phyloP scores from a whole-genome alignment of 2,329 filamentous ascomycete genomes.

The Colletotrichum magnum region DNA sequence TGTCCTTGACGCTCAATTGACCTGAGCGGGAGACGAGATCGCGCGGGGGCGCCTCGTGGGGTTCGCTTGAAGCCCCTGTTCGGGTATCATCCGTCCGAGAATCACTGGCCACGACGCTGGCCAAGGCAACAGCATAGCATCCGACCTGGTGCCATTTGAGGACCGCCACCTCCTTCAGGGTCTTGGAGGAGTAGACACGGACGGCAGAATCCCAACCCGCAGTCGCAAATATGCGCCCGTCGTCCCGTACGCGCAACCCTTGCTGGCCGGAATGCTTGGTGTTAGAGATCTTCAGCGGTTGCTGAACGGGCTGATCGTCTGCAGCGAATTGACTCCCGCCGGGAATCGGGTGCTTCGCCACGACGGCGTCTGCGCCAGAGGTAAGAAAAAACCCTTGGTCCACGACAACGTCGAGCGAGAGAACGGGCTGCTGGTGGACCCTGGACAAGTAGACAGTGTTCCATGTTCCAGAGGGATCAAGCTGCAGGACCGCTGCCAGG shows the following conservation, averaged over 20 bases:
- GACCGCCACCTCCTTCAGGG: slow-evolving; percentile 89
- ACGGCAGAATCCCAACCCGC: slow-evolving; percentile 92
- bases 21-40: slow-evolving; percentile 21
- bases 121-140: slow-evolving; percentile 86
- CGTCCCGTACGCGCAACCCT: slow-evolving; percentile 80
- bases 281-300: slow-evolving; percentile 74
- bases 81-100: slow-evolving; percentile 22
- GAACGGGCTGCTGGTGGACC: slow-evolving; percentile 83
- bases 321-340: slow-evolving; percentile 14
- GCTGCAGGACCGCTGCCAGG: slow-evolving; percentile 75
- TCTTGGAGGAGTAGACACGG: slow-evolving; percentile 85
- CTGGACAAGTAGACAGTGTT: slow-evolving; percentile 73
- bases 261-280: slow-evolving; percentile 96
- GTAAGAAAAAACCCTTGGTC: slow-evolving; percentile 76
- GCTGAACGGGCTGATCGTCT: slow-evolving; percentile 25
- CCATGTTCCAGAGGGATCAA: slow-evolving; percentile 60
- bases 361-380: slow-evolving; percentile 83
- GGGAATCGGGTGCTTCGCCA: slow-evolving; percentile 82
- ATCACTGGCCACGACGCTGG: slow-evolving; percentile 51
- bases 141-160: slow-evolving; percentile 95
- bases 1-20: slow-evolving; percentile 70
- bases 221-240: slow-evolving; percentile 87
- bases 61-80: slow-evolving; percentile 13
- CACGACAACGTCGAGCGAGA: slow-evolving; percentile 77
- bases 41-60: slow-evolving; percentile 19